phyloP scores from a whole-genome alignment of 192 early-diverging fungal species.

The Oehlia diaphana region DNA sequence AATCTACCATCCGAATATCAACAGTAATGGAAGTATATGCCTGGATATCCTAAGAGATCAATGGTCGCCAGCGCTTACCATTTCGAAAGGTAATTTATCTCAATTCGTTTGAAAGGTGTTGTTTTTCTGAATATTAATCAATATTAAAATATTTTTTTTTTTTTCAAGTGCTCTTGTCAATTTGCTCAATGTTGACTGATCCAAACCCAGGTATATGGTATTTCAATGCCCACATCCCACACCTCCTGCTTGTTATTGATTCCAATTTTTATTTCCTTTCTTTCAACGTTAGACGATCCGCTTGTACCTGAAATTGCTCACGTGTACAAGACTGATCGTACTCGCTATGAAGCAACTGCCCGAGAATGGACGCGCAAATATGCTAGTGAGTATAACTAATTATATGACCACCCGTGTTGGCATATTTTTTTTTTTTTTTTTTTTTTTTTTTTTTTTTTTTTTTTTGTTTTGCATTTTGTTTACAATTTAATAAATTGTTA shows the following conservation, averaged over 20 bases:
- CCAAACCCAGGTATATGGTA: slow-evolving; percentile 78
- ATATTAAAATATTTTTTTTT: not conserved
- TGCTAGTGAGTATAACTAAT: slow-evolving; percentile 54
- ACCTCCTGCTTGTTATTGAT: not conserved
- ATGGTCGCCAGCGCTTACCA: slow-evolving; percentile 98
- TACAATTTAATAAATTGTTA: not conserved
- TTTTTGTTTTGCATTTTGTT: not conserved
- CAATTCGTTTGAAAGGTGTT: not conserved
- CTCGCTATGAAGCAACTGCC: slow-evolving; percentile 86
- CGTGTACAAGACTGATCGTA: slow-evolving; percentile 93
- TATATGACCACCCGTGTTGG: not conserved
- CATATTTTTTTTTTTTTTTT: not conserved
- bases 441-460: too few species aligned
- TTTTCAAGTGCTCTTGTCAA: slow-evolving; percentile 84
- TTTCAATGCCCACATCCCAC: not conserved
- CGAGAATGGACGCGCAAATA: slow-evolving; percentile 95
- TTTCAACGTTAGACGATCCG: slow-evolving; percentile 72
- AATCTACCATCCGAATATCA: slow-evolving; percentile 99
- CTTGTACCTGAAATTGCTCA: slow-evolving; percentile 98
- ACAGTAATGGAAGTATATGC: slow-evolving; percentile 97
- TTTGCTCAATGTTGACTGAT: slow-evolving; percentile 97
- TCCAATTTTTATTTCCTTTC: not conserved
- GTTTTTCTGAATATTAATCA: not conserved
- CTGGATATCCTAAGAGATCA: slow-evolving; percentile 98
- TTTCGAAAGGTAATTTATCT: slow-evolving; percentile 78